Conservation (phyloP, 2,329 filamentous ascomycete genomes). For the Colletotrichum melonis region DNA sequence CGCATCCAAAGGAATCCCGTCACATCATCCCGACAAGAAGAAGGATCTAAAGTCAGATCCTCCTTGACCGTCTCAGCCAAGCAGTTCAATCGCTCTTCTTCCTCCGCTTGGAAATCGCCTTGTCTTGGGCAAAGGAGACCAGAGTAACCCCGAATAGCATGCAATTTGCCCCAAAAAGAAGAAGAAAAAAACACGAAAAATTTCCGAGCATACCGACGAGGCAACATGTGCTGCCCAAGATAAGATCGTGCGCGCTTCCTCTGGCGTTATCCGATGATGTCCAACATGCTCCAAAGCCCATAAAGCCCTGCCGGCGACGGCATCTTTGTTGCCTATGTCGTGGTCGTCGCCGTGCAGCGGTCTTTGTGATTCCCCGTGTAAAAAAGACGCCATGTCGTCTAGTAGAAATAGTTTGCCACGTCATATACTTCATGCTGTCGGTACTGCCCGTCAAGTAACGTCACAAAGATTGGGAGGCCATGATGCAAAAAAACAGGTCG, state of each 20-base stretch:
- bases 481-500: slow-evolving; percentile 3
- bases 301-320: background rate
- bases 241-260: background rate
- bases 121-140: slow-evolving; percentile 2
- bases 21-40: background rate
- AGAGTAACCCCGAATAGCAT: slow-evolving; percentile 9
- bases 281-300: slow-evolving; percentile 14
- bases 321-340: slow-evolving; percentile 1
- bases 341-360: background rate
- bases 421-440: slow-evolving; percentile 12
- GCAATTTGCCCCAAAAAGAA: slow-evolving; percentile 6
- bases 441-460: slow-evolving; percentile 10
- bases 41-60: background rate
- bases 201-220: background rate
- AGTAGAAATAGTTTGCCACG: slow-evolving; percentile 13
- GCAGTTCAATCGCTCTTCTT: background rate
- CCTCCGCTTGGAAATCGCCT: background rate
- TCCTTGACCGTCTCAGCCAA: background rate
- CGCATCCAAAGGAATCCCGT: background rate
- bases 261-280: background rate
- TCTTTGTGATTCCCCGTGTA: slow-evolving; percentile 14
- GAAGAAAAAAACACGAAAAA: background rate
- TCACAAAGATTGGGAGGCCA: slow-evolving; percentile 5
- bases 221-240: background rate
- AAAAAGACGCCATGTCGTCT: slow-evolving; percentile 26